Evolutionary conservation across 2,329 filamentous ascomycete species (phyloP).

Genomic region (Alternaria conjuncta): DNA sequence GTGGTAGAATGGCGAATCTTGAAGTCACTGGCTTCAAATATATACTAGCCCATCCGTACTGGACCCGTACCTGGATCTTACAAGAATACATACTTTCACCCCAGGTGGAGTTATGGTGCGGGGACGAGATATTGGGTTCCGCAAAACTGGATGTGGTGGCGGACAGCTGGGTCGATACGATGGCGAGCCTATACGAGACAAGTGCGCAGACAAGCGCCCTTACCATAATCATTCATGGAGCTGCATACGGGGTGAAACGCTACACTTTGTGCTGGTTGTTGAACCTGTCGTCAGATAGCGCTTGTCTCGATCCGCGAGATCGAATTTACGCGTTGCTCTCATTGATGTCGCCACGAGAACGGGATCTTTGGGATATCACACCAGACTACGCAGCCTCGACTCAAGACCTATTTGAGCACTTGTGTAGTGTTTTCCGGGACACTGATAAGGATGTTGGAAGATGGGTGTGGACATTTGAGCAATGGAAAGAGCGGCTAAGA

Average conservation of each 20-base stretch:
- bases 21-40: no score
- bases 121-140: no score
- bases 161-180: no score
- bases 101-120: background rate
- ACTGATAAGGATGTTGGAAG: background rate
- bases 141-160: no score
- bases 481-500: background rate
- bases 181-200: no score
- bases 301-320: background rate
- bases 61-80: background rate
- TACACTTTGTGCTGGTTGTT: no score
- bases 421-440: background rate
- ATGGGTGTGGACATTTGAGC: background rate
- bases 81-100: background rate
- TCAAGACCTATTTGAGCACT: background rate
- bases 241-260: no score
- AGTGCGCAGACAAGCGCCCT: no score
- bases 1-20: no score
- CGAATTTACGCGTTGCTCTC: background rate
- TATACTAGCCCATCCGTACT: background rate
- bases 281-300: no score
- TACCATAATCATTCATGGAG: no score
- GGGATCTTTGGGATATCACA: background rate
- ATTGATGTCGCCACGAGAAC: background rate
- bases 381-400: background rate